These are phyloP conservation scores for Ceratorhiza oryzae-sativae DNA, from an alignment of 1,284 basidiomycete genomes.

Conservation along the genomic window DNA sequence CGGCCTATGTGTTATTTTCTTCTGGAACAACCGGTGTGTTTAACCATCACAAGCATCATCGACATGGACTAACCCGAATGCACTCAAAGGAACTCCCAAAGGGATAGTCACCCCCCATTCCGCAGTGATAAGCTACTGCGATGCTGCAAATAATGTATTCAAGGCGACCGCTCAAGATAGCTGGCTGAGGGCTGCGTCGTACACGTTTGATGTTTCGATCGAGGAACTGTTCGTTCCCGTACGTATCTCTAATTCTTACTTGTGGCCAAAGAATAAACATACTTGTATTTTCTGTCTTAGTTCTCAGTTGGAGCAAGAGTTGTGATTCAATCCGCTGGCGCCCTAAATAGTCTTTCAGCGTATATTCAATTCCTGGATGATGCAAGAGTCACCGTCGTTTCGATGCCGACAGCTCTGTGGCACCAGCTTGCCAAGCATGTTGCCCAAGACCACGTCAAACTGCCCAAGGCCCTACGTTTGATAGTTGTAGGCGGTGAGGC, in stretches of 20 bases:
- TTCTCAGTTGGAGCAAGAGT: background rate
- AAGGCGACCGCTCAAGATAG: background rate
- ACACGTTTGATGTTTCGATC: background rate
- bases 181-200: background rate
- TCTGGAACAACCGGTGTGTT: slow-evolving; percentile 15
- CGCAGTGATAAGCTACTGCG: background rate
- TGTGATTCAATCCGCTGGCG: background rate
- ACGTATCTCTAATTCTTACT: background rate
- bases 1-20: slow-evolving; percentile 20
- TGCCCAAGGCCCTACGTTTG: background rate
- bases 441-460: background rate
- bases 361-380: background rate
- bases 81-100: background rate
- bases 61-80: background rate
- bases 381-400: background rate
- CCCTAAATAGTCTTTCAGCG: background rate
- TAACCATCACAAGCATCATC: too few species aligned
- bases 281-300: background rate
- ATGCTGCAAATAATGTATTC: background rate
- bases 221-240: background rate
- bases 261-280: background rate
- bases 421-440: background rate
- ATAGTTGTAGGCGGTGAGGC: slow-evolving; percentile 23
- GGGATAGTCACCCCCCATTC: background rate
- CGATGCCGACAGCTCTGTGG: background rate